Evolutionary conservation across 2,329 filamentous ascomycete species (phyloP).

Genomic region (Cryoendolithus antarcticus): DNA sequence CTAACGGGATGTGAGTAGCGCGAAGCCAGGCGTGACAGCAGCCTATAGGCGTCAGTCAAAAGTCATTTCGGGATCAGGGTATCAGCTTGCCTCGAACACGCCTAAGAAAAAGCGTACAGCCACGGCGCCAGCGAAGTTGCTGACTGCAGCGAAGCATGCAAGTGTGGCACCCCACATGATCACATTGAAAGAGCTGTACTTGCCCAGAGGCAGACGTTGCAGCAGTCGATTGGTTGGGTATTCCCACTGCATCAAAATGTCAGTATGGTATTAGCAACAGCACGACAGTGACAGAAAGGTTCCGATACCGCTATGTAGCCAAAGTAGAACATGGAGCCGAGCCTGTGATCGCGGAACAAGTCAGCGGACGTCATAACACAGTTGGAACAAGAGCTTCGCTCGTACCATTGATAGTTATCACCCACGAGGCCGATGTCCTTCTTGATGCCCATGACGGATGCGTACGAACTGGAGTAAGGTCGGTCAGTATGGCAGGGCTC

Average conservation of each 20-base stretch:
- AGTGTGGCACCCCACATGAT: conserved; percentile 52
- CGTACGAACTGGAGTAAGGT: no score
- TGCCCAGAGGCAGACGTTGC: conserved; percentile 51
- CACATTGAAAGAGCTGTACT: conserved; percentile 53
- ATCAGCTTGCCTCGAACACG: conserved; percentile 56
- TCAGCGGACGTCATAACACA: conserved; percentile 23
- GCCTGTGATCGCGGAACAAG: conserved; percentile 13
- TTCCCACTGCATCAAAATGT: no score
- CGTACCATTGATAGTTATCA: conserved; percentile 40
- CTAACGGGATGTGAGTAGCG: conserved; percentile 53
- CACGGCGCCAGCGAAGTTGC: conserved; percentile 48
- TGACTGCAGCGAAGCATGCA: conserved; percentile 49
- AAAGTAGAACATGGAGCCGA: conserved; percentile 39
- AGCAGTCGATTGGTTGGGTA: conserved; percentile 54
- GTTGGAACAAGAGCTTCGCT: conserved; percentile 39
- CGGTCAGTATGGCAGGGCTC: no score
- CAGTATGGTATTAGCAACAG: no score
- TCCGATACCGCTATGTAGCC: conserved; percentile 43
- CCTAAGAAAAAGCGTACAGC: conserved; percentile 57
- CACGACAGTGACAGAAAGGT: no score
- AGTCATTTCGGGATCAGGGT: no score
- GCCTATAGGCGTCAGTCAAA: no score
- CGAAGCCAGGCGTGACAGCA: conserved; percentile 57
- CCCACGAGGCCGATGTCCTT: conserved; percentile 35
- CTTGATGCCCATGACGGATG: conserved; percentile 38